These are phyloP conservation scores for Mrakia hoshinonis DNA, from an alignment of 768 basidiomycete species.

Conservation along the genomic window DNA sequence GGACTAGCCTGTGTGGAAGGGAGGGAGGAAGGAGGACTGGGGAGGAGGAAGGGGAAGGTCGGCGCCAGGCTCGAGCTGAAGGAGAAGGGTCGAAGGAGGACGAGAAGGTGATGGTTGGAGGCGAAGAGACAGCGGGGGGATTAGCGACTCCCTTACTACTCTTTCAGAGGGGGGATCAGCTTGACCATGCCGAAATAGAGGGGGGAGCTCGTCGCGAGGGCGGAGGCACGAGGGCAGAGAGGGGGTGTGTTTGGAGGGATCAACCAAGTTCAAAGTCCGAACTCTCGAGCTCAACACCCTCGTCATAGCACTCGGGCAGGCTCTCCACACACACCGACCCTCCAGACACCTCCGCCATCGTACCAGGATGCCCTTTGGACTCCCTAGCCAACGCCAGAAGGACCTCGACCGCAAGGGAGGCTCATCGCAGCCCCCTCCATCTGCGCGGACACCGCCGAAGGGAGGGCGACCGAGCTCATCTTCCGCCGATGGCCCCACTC, in stretches of 20 bases:
- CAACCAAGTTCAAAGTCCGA: no score
- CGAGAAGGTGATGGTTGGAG: neutral
- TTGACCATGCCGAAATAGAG: no score
- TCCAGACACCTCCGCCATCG: neutral
- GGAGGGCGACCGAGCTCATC: neutral
- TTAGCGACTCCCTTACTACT: no score
- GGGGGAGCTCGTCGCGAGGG: no score
- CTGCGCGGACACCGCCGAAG: neutral
- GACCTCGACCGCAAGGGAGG: neutral
- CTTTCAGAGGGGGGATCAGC: no score
- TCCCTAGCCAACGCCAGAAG: neutral
- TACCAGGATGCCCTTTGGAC: slow-evolving; percentile 1
- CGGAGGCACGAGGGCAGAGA: no score
- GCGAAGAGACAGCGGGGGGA: neutral
- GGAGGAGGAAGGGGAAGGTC: neutral
- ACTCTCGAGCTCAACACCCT: no score
- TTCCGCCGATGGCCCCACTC: neutral
- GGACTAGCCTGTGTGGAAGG: neutral
- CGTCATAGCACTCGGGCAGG: no score
- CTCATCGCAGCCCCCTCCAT: neutral
- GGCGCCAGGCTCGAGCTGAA: neutral
- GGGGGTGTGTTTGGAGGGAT: no score
- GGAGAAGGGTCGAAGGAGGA: neutral
- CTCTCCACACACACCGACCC: no score
- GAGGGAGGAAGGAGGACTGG: neutral